Evolutionary conservation across 1,284 basidiomycete species (phyloP), one percentile per base, ranked within the genome.

Genomic region (Boletus smithii): DNA sequence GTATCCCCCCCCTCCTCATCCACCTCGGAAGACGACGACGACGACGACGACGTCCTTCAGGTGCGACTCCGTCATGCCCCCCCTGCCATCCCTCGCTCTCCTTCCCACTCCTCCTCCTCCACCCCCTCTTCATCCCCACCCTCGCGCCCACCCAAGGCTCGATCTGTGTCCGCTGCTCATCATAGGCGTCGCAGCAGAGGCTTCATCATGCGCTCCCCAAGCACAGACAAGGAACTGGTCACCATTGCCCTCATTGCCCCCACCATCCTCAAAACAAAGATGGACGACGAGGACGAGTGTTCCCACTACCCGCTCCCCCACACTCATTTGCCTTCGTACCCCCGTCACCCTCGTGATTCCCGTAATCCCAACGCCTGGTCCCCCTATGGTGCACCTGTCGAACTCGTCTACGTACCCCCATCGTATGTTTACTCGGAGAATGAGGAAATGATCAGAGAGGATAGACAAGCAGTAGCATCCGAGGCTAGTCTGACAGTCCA

Each of bases 161-260:
- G 42, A 9, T 55, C 53, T 26, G 52, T 54, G 3, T 54, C 37
- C 9, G 3, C 22, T 8, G 8, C 27, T 33, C 47, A 48, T 5
- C 51, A 30, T n/a, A 30, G 20, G 3, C 46, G 40, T 27, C 31
- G 26, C 27, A 41, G 46, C 48, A 34, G 53, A 41, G 40, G 56
- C 39, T 44, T 59, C 58, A 65, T 71, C 54, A 58, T 67, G 43
- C 71, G 70, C 30, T 67, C 71, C 10, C 50, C 60, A 14, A 73
- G 71, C 26, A 60, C 66, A 14, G 74, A 78, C 33, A 73, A 76
- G 34, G 80, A 83, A 36, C 79, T 85, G 48, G 76, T 91, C 53
- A 95, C 93, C 5, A 99, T 98, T 54, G 94, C 93, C 11, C 88
- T 92, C 38, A 95, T 99, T 54, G 88, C 94, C 0, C 95, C 95